phyloP scores from a whole-genome alignment of 2,329 filamentous ascomycete species.

The Aspergillus quadrilineatus region DNA sequence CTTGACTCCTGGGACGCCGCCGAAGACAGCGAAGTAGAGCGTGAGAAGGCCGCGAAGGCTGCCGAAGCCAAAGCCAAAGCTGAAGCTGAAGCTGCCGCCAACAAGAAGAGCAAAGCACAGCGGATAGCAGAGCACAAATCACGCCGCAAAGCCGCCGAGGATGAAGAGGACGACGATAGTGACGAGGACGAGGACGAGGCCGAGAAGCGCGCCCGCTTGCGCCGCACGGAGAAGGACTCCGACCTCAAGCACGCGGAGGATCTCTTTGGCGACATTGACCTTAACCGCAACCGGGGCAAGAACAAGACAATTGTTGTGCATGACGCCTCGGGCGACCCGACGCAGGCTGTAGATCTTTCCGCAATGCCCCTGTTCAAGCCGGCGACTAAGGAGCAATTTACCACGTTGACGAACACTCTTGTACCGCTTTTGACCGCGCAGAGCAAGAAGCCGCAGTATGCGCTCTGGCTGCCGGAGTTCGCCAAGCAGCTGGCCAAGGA shows the following conservation, averaged over 20 bases:
- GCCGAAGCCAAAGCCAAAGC: slow-evolving; percentile 85
- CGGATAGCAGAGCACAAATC: slow-evolving; percentile 78
- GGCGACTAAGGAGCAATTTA: slow-evolving; percentile 80
- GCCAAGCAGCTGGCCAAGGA: slow-evolving; percentile 83
- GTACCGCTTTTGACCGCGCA: slow-evolving; percentile 72
- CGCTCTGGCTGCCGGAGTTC: slow-evolving; percentile 88
- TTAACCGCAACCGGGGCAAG: slow-evolving; percentile 65
- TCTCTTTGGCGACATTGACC: slow-evolving; percentile 74
- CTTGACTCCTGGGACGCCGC: slow-evolving; percentile 96
- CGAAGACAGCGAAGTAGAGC: slow-evolving; percentile 94
- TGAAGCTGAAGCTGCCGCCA: slow-evolving; percentile 80
- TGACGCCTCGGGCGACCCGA: slow-evolving; percentile 67
- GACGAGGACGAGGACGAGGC: slow-evolving; percentile 64
- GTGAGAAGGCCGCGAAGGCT: slow-evolving; percentile 88
- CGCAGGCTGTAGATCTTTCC: slow-evolving; percentile 76
- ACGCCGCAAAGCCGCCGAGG: slow-evolving; percentile 50
- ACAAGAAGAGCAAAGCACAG: slow-evolving; percentile 85
- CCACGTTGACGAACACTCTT: slow-evolving; percentile 73
- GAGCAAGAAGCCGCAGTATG: slow-evolving; percentile 85
- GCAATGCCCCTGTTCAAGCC: slow-evolving; percentile 85
- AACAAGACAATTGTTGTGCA: slow-evolving; percentile 64
- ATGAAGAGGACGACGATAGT: slow-evolving; percentile 58
- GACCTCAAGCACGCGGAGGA: slow-evolving; percentile 90
- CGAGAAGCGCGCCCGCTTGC: slow-evolving; percentile 70
- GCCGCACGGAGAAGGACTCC: slow-evolving; percentile 77